Base-by-base conservation (phyloP, 139 green algal species). In the Closterium sp. region DNA sequence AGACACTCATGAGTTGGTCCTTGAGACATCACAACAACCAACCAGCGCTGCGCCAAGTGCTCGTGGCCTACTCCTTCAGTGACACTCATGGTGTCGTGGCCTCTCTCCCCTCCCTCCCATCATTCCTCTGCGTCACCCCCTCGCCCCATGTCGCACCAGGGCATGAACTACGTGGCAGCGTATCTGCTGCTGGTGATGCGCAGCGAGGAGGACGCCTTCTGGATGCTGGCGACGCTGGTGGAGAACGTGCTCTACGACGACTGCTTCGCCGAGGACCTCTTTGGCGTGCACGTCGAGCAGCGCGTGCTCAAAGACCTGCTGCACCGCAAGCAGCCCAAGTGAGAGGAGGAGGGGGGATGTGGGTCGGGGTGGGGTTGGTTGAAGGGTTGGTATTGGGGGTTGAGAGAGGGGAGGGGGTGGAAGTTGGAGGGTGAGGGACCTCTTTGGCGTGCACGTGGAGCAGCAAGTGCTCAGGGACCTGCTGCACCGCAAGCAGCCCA, bases 81-180 rank as follows among this genome's bases (percentile, higher is more conserved):
- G 91, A 94, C 3, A 38, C 32, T 38, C 32, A n/a, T n/a, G n/a
- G n/a, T n/a, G n/a, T n/a, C n/a, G n/a, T n/a, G n/a, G n/a, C 17
- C 86, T 31, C 27, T 11, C 30, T 4, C 27, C 70, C 87, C 32
- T 31, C 28, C 10, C 30, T 88, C 38, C 30, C 13, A 2, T 9
- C 87, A 86, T 9, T 85, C 30, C 30, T 38, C 70, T 2, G 1
- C 32, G 4, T 34, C 70, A 9, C 27, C 32, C 34, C 29, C 31
- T 38, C 42, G 2, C 89, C 31, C 73, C 89, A 17, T 90, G 21
- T 27, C 24, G n/a, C 34, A 19, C 88, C 95, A 96, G 91, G 94
- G 92, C 32, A 96, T 96, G 95, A 96, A 96, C 70, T 96, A 92
- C 32, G 86, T 96, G 3, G 92, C 89, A 7, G 95, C 95, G 13